phyloP scores from a whole-genome alignment of 306 rosid species.

The Lathyrus tuberosus region DNA sequence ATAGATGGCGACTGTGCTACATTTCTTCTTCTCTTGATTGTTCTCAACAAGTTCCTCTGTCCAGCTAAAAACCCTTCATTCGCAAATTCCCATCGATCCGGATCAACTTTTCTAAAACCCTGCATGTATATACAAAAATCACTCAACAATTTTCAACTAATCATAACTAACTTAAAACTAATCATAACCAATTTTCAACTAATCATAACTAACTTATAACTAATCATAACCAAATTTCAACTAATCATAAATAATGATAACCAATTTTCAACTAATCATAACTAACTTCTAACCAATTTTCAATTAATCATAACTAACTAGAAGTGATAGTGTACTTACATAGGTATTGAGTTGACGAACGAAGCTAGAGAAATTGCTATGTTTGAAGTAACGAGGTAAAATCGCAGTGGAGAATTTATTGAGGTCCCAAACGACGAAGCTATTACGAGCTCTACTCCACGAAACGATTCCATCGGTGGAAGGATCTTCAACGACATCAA shows the following conservation, averaged over 20 bases:
- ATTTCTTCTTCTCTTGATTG: conserved; percentile 86
- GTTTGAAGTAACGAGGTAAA: conserved; percentile 93
- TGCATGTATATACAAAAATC: conserved; percentile 22
- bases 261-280: background rate
- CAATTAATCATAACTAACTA: background rate
- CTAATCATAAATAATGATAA: no score
- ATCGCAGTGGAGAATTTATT: conserved; percentile 63
- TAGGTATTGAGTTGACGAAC: conserved; percentile 96
- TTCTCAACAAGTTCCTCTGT: conserved; percentile 71
- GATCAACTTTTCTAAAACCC: conserved; percentile 95
- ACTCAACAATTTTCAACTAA: background rate
- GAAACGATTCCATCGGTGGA: conserved; percentile 81
- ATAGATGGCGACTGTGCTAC: conserved; percentile 51
- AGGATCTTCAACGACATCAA: conserved; percentile 92
- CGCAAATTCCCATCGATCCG: conserved; percentile 96
- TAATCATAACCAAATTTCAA: no score
- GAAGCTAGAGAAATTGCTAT: conserved; percentile 91
- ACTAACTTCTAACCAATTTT: background rate
- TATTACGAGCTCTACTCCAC: conserved; percentile 86
- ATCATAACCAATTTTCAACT: no score
- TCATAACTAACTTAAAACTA: no score
- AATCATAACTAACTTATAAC: no score
- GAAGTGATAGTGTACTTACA: conserved; percentile 49
- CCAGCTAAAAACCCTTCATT: conserved; percentile 92
- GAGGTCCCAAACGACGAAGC: conserved; percentile 93